These are phyloP conservation scores for Chrysochromulina tobinii DNA, from an alignment of 78 protist species.

Conservation along the genomic window DNA sequence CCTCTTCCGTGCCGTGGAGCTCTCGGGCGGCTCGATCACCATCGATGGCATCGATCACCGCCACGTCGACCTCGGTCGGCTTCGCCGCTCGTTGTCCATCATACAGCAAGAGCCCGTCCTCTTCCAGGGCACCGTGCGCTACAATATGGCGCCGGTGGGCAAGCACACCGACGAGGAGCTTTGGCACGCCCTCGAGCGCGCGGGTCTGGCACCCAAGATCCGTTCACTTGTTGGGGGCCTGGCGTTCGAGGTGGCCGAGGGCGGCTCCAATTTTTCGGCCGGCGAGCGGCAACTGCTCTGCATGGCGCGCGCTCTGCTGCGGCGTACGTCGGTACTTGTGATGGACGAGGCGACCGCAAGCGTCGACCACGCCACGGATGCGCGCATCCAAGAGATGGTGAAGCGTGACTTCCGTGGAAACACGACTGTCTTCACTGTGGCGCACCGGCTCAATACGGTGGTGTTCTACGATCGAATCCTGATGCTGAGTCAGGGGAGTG, in stretches of 20 bases:
- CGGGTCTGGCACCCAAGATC: neutral
- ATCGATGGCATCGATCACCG: constrained; percentile 1
- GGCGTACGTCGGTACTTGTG: constrained; percentile 15
- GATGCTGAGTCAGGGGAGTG: constrained; percentile 49
- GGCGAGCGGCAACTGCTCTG: constrained; percentile 31
- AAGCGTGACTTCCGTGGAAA: neutral
- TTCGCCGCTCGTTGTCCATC: neutral
- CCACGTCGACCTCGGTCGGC: neutral
- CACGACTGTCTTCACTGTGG: constrained; percentile 57
- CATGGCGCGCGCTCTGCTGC: constrained; percentile 30
- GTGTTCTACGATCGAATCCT: constrained; percentile 58
- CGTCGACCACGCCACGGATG: constrained; percentile 77
- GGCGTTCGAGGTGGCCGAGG: constrained; percentile 3
- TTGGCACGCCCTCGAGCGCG: constrained; percentile 21
- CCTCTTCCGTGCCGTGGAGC: constrained; percentile 50
- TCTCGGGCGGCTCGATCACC: neutral
- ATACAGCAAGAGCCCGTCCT: constrained; percentile 45
- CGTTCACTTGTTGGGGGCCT: neutral
- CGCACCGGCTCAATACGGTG: constrained; percentile 63
- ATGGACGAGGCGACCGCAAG: constrained; percentile 89
- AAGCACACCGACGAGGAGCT: neutral
- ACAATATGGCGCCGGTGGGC: constrained; percentile 51
- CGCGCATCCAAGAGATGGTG: constrained; percentile 14
- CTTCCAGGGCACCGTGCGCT: constrained; percentile 47
- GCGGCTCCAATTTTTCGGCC: constrained; percentile 76